Evolutionary conservation across 1,139 yeast species (phyloP), one percentile per base, ranked within the genome.

Genomic region (Sugiyamaella pinicola): DNA sequence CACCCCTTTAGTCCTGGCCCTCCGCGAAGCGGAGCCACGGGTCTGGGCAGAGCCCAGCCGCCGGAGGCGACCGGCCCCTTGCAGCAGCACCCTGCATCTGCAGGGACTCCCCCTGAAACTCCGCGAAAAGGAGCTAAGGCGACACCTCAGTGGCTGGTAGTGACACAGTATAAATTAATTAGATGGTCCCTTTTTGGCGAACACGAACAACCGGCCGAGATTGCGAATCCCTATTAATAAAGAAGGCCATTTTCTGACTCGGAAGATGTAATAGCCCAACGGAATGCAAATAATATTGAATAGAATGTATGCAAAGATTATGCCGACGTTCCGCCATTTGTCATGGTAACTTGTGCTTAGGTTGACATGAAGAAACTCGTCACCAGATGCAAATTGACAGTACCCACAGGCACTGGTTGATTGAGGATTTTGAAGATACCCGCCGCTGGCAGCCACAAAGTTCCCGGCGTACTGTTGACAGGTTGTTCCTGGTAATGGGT

Each of bases 321-420:
- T 72, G 18, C 90, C 90, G 54, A 84, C 56, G 63, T 84, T 83
- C 73, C 89, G 78, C 87, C 88, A 83, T 62, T 79, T 74, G 62
- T 77, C 67, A 21, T 57, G 56, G 65, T 76, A 74, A 24, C 69
- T 66, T 55, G 75, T 73, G 55, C 72, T 73, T 56, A 70, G 47
- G 22, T 24, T 70, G 50, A 72, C 70, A 8, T 60, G 64, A 49
- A 76, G 71, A 64, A 73, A 77, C 41, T 77, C 68, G 60, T 75
- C 77, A 52, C 74, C 78, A 47, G 67, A 64, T 8, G 73, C 66
- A 65, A 71, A 75, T 47, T 75, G 72, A 64, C 85, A 81, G 63
- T 72, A 80, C 31, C 69, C 60, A 64, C 85, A 81, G 39, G 60
- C 52, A 0, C 67, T 58, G 1, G 81, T 74, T 31, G 80, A 73